Conservation (phyloP, 495 filamentous ascomycete species). For the Cercophora scortea region DNA sequence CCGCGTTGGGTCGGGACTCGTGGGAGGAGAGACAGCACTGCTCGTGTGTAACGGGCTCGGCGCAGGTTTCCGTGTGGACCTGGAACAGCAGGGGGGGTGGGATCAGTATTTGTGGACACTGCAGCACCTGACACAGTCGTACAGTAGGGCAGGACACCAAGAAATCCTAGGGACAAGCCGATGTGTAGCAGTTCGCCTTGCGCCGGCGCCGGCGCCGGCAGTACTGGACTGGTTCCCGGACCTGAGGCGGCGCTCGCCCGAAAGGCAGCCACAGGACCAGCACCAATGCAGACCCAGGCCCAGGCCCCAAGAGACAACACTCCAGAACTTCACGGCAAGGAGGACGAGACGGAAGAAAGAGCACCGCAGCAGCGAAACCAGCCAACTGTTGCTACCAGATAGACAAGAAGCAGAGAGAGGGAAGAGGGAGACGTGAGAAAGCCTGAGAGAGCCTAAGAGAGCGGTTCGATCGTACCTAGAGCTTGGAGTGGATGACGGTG, state of each 20-base stretch:
- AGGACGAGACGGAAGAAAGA: neutral
- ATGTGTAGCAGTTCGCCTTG: slow-evolving; percentile 6
- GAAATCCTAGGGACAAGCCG: slow-evolving; percentile 10
- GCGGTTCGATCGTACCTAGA: slow-evolving; percentile 17
- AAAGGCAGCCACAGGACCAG: too few relatives aligned
- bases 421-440: slow-evolving; percentile 1
- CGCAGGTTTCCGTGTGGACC: slow-evolving; percentile 30
- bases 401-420: slow-evolving; percentile 3
- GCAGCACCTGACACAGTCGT: slow-evolving; percentile 21
- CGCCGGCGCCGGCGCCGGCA: slow-evolving; percentile 1
- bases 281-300: too few relatives aligned
- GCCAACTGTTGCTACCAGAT: neutral
- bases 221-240: slow-evolving; percentile 1
- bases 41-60: slow-evolving; percentile 37
- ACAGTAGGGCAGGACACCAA: slow-evolving; percentile 24
- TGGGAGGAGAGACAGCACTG: slow-evolving; percentile 31
- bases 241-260: neutral
- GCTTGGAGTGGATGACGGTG: slow-evolving; percentile 11
- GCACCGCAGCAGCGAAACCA: neutral
- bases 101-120: slow-evolving; percentile 31
- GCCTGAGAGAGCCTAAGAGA: neutral
- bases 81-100: slow-evolving; percentile 18
- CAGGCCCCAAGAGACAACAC: neutral
- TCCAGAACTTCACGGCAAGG: neutral
- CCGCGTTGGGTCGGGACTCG: slow-evolving; percentile 33